Base-by-base conservation (phyloP, 257 asterid species). In the Capsicum baccatum region DNA sequence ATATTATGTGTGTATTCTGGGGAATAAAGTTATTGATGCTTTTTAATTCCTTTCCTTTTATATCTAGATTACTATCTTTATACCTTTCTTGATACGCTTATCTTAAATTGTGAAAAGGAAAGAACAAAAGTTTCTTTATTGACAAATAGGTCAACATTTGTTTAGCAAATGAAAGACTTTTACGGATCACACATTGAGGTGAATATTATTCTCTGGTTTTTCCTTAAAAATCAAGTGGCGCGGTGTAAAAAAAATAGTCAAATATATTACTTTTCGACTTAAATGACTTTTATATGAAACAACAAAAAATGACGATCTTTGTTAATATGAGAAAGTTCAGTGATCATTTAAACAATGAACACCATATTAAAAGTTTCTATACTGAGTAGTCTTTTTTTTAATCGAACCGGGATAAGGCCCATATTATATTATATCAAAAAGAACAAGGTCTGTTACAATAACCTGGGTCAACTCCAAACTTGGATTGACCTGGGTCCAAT, bases 1-100 rank as follows among this genome's bases (percentile, higher is more conserved):
- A 19, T 67, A 19, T 60, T 52, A 60, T 80, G 42, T 81, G 47
- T 50, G 26, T 37, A 81, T 60, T 62, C 37, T 80, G 4, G 60
- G 19, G n/a, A 33, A 80, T 58, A 80, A 57, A 80, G n/a, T 73
- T n/a, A 73, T 48, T 19, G 60, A 48, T n/a, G 42, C 42, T 50
- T 9, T 21, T 13, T 21, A 6, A 3, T 21, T 21, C 19, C 3
- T 52, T 52, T 33, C 47, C 21, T 47, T 76, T 52, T 76, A 21
- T 76, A 13, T 52, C 63, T 54, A 26, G 48, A 52, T 76, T 76
- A 4, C 5, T 76, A 37, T 76, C 81, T 14, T 76, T 76, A 14
- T 76, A 13, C 48, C 81, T 52, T 13, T 4, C 0, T 0, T 26
- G 9, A 26, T 52, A 52, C 52, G 12, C 21, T 76, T 52, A 76